phyloP scores from a whole-genome alignment of 2,329 filamentous ascomycete genomes.

The Rhynchosporium agropyri region DNA sequence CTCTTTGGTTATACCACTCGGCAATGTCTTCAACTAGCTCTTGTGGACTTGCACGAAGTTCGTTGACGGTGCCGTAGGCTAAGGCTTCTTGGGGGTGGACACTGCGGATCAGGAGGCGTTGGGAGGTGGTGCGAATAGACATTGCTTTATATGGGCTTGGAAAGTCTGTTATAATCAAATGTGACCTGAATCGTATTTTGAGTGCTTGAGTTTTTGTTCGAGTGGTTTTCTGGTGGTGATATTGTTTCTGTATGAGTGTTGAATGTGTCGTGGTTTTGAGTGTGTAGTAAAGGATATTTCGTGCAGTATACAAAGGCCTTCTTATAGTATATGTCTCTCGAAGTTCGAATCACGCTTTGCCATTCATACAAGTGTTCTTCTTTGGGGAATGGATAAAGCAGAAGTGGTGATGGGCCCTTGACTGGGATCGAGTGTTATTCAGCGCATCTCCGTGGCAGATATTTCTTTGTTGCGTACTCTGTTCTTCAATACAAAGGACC shows the following conservation, averaged over 20 bases:
- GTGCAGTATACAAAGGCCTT: neutral
- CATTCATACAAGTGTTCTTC: neutral
- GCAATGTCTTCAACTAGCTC: neutral
- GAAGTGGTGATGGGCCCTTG: neutral
- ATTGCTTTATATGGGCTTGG: neutral
- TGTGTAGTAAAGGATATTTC: neutral
- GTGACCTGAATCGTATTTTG: no score
- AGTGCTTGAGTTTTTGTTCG: no score
- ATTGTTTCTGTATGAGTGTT: neutral
- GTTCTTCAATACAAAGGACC: no score
- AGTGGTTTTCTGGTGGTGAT: no score
- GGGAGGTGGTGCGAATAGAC: neutral
- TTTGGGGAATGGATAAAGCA: neutral
- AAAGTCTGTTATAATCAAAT: no score
- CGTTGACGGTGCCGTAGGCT: slow-evolving; percentile 2
- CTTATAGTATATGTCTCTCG: no score
- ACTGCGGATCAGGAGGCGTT: neutral
- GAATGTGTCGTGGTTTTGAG: neutral
- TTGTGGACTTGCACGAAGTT: neutral
- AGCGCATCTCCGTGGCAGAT: no score
- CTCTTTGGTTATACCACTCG: neutral
- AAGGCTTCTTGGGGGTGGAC: neutral
- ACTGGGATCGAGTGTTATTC: no score
- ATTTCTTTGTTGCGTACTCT: no score
- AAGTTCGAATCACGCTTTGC: neutral